phyloP scores from a whole-genome alignment of 495 filamentous ascomycete genomes.

The Bombardia bombarda region DNA sequence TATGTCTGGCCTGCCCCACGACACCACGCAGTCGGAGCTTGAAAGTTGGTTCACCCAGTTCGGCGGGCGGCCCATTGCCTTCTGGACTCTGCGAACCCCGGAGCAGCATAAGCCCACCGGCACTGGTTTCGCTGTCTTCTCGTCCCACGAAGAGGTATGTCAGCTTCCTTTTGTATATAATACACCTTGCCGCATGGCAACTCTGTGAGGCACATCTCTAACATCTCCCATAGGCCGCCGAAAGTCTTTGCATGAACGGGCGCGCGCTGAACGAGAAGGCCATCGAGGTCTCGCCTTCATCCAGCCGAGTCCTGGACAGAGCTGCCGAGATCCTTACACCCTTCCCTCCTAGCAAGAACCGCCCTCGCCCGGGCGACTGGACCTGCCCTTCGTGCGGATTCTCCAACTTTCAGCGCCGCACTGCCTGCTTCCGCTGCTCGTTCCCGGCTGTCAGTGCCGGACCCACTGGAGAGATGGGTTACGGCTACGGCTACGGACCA shows the following conservation, averaged over 20 bases:
- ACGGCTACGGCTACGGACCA: constrained; percentile 61
- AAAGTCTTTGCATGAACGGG: constrained; percentile 98
- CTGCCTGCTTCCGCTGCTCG: constrained; percentile 96
- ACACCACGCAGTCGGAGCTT: constrained; percentile 95
- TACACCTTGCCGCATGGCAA: not conserved
- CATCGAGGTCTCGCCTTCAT: constrained; percentile 94
- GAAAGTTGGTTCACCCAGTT: constrained; percentile 99
- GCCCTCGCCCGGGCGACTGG: constrained; percentile 95
- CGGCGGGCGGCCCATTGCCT: constrained; percentile 95
- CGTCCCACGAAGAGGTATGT: constrained; percentile 96
- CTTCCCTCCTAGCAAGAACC: constrained; percentile 97
- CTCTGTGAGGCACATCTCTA: not conserved
- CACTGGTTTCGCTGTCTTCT: constrained; percentile 95
- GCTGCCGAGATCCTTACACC: constrained; percentile 91
- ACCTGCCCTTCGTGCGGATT: constrained; percentile 93
- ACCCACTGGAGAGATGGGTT: constrained; percentile 66
- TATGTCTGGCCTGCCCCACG: constrained; percentile 92
- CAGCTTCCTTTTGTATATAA: not conserved
- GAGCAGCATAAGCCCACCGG: constrained; percentile 99
- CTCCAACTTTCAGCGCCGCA: constrained; percentile 94
- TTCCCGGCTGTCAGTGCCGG: constrained; percentile 84
- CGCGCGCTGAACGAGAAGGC: constrained; percentile 97
- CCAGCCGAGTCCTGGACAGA: constrained; percentile 89
- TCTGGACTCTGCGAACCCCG: constrained; percentile 95
- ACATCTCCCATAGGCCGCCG: constrained; percentile 61